Conservation (phyloP, 129 eudicot genomes). For the Chrysanthemum seticuspe region DNA sequence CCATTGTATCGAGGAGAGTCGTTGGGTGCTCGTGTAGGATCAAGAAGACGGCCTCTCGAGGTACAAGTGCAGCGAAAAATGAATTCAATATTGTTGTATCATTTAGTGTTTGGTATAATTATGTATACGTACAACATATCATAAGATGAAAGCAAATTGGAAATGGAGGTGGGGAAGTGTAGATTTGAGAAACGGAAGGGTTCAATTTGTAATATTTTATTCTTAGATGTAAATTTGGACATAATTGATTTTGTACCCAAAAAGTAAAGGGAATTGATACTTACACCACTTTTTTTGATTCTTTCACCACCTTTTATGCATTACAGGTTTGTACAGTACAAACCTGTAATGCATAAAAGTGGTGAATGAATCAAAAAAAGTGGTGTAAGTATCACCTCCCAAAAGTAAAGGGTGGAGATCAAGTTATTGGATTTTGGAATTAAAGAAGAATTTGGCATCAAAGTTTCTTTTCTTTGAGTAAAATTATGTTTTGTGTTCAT, state of each 20-base stretch:
- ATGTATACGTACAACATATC: slow-evolving; percentile 37
- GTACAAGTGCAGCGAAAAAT: neutral
- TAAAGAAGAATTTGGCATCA: slow-evolving; percentile 1
- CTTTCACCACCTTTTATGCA: too few relatives aligned
- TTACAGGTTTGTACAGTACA: too few relatives aligned
- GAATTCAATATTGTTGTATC: slow-evolving; percentile 33
- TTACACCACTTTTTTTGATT: too few relatives aligned
- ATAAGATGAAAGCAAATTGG: slow-evolving; percentile 19
- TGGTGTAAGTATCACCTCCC: too few relatives aligned
- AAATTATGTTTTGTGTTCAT: neutral
- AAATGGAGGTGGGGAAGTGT: slow-evolving; percentile 39
- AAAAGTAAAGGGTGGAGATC: slow-evolving; percentile 41
- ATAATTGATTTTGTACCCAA: slow-evolving; percentile 32
- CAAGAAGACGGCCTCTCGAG: slow-evolving; percentile 3
- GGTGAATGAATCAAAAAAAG: too few relatives aligned
- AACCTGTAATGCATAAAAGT: too few relatives aligned
- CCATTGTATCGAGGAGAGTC: neutral
- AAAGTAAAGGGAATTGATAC: too few relatives aligned
- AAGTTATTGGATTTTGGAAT: slow-evolving; percentile 25
- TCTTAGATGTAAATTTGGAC: slow-evolving; percentile 35
- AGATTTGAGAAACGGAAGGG: slow-evolving; percentile 31
- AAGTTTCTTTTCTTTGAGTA: slow-evolving; percentile 17
- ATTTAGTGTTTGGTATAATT: slow-evolving; percentile 30
- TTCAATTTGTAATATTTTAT: slow-evolving; percentile 32
- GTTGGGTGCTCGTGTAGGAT: neutral